phyloP scores from a whole-genome alignment of 805 yeast genomes.

The Scheffersomyces stipitis region DNA sequence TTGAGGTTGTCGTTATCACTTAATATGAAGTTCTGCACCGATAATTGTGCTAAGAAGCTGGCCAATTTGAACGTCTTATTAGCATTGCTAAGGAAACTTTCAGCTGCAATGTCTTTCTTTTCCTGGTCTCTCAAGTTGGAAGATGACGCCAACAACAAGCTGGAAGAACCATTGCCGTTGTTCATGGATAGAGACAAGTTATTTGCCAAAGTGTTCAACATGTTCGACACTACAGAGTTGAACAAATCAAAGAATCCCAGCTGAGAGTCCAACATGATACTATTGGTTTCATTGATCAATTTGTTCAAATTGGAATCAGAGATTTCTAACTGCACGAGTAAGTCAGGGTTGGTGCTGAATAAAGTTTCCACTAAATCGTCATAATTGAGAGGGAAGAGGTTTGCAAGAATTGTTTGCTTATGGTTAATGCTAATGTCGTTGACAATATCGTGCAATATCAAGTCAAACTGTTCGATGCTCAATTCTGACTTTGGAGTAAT shows the following conservation, averaged over 20 bases:
- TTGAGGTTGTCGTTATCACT: constrained; percentile 35
- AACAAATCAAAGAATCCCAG: constrained; percentile 28
- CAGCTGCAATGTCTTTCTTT: constrained; percentile 20
- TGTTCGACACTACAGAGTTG: constrained; percentile 30
- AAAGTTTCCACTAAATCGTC: constrained; percentile 47
- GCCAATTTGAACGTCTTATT: constrained; percentile 53
- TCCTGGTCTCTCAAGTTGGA: constrained; percentile 12
- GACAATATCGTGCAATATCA: constrained; percentile 21
- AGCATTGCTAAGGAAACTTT: constrained; percentile 8
- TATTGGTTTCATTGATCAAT: constrained; percentile 47
- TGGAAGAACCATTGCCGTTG: constrained; percentile 12
- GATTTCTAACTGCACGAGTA: constrained; percentile 35
- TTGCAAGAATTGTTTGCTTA: constrained; percentile 1
- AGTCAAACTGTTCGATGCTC: constrained; percentile 58
- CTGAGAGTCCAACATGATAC: constrained; percentile 34
- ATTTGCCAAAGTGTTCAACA: constrained; percentile 34
- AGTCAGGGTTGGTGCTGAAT: constrained; percentile 46
- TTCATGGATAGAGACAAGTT: constrained; percentile 30
- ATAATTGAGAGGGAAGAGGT: constrained; percentile 36
- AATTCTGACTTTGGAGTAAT: constrained; percentile 75
- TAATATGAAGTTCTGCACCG: constrained; percentile 62
- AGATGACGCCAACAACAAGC: constrained; percentile 9
- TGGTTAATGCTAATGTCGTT: constrained; percentile 9
- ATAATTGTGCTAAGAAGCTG: constrained; percentile 63
- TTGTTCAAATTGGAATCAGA: constrained; percentile 37